Evolutionary conservation across 148 eudicot species (phyloP).

Genomic region (Silene conica): DNA sequence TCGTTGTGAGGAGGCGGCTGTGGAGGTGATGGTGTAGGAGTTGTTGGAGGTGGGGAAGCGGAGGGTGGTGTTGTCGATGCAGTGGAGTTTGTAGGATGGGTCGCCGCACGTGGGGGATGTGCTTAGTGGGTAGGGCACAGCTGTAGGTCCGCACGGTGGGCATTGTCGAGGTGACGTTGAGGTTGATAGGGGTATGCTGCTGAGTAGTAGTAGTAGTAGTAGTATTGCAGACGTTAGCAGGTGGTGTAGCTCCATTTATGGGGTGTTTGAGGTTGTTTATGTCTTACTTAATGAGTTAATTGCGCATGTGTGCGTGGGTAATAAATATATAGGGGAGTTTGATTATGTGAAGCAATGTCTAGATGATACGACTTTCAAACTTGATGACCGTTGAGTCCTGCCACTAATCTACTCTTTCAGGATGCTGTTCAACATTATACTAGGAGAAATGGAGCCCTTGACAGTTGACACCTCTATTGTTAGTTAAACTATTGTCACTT

Average conservation of each 20-base stretch:
- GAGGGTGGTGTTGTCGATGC: conserved; percentile 37
- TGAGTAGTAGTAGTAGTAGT: conserved; percentile 10
- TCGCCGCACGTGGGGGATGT: conserved; percentile 71
- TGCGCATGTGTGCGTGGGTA: too few species aligned
- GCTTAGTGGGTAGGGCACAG: conserved; percentile 88
- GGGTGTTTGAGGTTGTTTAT: too few species aligned
- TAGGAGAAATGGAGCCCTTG: too few species aligned
- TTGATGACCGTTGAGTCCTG: background rate
- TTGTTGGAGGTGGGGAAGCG: conserved; percentile 63
- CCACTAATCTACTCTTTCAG: too few species aligned
- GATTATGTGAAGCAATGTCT: background rate
- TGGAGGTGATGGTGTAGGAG: conserved; percentile 65
- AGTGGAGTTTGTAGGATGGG: conserved; percentile 58
- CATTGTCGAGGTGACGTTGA: conserved; percentile 35
- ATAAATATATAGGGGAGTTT: background rate
- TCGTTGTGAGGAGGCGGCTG: conserved; percentile 44
- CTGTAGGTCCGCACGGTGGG: conserved; percentile 56
- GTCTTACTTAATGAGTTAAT: too few species aligned
- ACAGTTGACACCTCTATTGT: too few species aligned
- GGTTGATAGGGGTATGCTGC: conserved; percentile 15
- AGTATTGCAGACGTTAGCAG: conserved; percentile 29
- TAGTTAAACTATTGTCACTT: too few species aligned
- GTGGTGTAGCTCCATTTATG: background rate
- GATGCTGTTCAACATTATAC: too few species aligned
- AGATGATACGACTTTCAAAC: background rate